Evolutionary conservation across 805 yeast genomes (phyloP).

Genomic region (Zygosaccharomyces gambellarensis): DNA sequence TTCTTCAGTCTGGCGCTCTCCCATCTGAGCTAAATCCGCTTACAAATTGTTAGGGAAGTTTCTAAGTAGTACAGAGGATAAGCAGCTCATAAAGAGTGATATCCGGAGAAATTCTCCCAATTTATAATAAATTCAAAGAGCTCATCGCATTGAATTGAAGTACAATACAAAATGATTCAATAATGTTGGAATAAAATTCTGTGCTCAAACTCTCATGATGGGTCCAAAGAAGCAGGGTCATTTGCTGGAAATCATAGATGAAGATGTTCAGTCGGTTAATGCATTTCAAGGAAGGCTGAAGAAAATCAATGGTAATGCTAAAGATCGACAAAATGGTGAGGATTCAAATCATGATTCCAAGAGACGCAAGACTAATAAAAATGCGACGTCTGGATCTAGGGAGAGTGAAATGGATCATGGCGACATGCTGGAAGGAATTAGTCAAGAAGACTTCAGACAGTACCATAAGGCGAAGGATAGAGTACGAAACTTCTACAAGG

Average conservation of each 20-base stretch:
- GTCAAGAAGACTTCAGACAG: conserved; percentile 48
- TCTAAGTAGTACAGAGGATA: background rate
- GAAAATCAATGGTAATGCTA: conserved; percentile 1
- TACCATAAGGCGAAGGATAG: conserved; percentile 66
- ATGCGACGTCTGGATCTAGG: background rate
- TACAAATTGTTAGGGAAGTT: background rate
- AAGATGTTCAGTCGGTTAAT: conserved; percentile 41
- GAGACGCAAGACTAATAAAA: conserved; percentile 3
- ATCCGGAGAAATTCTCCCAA: background rate
- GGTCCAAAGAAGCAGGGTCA: conserved; percentile 25
- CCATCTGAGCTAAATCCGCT: conserved; percentile 43
- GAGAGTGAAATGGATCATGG: background rate
- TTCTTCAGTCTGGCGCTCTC: conserved; percentile 44
- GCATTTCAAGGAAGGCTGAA: conserved; percentile 30
- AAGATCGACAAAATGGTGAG: background rate
- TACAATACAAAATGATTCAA: background rate
- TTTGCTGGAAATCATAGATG: conserved; percentile 40
- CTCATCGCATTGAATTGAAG: background rate
- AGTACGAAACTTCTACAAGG: conserved; percentile 60
- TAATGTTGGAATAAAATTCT: background rate
- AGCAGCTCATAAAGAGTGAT: too few species aligned
- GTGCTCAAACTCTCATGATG: background rate
- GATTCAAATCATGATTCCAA: conserved; percentile 1
- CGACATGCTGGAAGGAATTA: conserved; percentile 19
- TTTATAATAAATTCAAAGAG: background rate